Percentiles rank a stretch among this genome's conserved stretches.
phyloP scores from a whole-genome alignment of 2,329 filamentous ascomycete species.

The Mollisia scopiformis region DNA sequence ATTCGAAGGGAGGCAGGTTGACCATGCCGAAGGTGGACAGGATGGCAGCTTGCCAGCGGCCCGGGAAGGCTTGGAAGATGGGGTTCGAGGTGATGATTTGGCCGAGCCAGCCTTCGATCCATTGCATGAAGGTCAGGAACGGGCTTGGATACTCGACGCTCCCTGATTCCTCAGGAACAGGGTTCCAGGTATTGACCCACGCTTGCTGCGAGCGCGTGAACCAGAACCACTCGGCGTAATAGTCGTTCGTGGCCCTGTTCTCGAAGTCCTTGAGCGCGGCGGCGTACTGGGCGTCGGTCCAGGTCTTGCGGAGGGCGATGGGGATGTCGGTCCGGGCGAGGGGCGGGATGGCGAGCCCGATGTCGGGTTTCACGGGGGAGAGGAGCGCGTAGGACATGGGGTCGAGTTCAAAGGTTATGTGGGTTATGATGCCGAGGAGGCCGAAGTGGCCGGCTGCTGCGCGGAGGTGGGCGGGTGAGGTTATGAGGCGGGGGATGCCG shows the following conservation, averaged over 20 bases:
- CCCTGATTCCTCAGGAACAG: conserved; percentile 35
- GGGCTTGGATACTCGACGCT: conserved; percentile 41
- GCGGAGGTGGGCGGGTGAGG: conserved; percentile 41
- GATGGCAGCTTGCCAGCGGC: conserved; percentile 40
- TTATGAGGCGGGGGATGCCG: conserved; percentile 43
- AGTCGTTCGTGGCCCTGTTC: conserved; percentile 41
- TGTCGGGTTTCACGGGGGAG: conserved; percentile 45
- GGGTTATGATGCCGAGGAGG: conserved; percentile 50
- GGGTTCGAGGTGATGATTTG: conserved; percentile 38
- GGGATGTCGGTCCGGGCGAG: conserved; percentile 43
- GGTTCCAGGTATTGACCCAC: conserved; percentile 52
- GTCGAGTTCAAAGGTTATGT: conserved; percentile 50
- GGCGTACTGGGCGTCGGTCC: conserved; percentile 38
- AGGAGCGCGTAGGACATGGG: conserved; percentile 51
- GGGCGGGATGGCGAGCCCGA: conserved; percentile 48
- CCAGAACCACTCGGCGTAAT: conserved; percentile 55
- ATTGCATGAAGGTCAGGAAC: conserved; percentile 31
- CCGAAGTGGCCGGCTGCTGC: conserved; percentile 50
- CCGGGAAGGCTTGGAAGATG: conserved; percentile 40
- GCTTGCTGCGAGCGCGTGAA: conserved; percentile 48
- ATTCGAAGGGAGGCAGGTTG: conserved; percentile 32
- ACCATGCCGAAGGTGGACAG: conserved; percentile 40
- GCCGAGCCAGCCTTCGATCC: conserved; percentile 42
- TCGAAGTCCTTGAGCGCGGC: conserved; percentile 43
- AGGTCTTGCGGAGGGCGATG: conserved; percentile 38